phyloP scores from a whole-genome alignment of 2,329 filamentous ascomycete species.

The Aspergillus sp. region DNA sequence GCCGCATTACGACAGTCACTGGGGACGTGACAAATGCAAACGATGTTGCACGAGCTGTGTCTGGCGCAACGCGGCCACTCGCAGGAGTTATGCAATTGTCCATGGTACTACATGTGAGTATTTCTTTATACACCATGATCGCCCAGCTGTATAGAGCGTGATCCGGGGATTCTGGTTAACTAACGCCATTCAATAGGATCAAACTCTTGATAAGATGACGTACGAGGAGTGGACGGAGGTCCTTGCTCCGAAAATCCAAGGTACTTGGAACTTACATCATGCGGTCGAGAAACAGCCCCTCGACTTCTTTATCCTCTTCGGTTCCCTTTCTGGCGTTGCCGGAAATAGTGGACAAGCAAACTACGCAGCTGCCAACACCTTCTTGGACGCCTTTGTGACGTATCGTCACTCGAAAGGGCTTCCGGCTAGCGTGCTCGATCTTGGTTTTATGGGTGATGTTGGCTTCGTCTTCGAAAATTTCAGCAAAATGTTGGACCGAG shows the following conservation, averaged over 20 bases:
- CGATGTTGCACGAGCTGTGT: slow-evolving; percentile 11
- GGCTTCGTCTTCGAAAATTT: slow-evolving; percentile 12
- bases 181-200: slow-evolving; percentile 7
- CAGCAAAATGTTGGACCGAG: slow-evolving; percentile 13
- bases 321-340: slow-evolving; percentile 33
- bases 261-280: slow-evolving; percentile 28
- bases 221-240: slow-evolving; percentile 29
- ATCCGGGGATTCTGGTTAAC: not conserved
- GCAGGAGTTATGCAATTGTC: slow-evolving; percentile 23
- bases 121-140: not conserved
- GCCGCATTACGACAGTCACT: slow-evolving; percentile 15
- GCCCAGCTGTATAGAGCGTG: too few relatives aligned
- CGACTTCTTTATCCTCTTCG: slow-evolving; percentile 46
- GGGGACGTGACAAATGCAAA: slow-evolving; percentile 15
- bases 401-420: slow-evolving; percentile 21
- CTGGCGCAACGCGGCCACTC: slow-evolving; percentile 10
- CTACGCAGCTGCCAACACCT: slow-evolving; percentile 40
- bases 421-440: slow-evolving; percentile 13
- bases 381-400: slow-evolving; percentile 27
- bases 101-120: slow-evolving; percentile 12
- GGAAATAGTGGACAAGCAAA: slow-evolving; percentile 29
- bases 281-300: slow-evolving; percentile 17
- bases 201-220: slow-evolving; percentile 31
- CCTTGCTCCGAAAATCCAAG: slow-evolving; percentile 30
- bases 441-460: slow-evolving; percentile 19